phyloP scores from a whole-genome alignment of 2,329 filamentous ascomycete species.

The Nigrospora osmanthi region DNA sequence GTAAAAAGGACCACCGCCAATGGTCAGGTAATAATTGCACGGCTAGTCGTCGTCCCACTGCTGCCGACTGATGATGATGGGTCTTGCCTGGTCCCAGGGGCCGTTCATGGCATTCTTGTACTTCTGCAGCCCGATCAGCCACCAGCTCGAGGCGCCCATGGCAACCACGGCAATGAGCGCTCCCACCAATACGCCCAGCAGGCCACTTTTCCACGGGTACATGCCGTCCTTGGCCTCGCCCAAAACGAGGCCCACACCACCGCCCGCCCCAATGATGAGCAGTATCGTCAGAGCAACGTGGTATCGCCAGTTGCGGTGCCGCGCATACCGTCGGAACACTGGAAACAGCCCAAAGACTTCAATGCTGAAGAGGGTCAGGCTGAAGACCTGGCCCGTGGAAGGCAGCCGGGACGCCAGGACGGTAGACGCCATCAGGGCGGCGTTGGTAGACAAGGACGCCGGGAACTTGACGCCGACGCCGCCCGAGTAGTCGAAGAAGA shows the following conservation, averaged over 20 bases:
- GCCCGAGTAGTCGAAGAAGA: slow-evolving; percentile 94
- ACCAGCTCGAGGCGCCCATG: slow-evolving; percentile 95
- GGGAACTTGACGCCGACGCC: slow-evolving; percentile 57
- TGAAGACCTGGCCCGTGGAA: slow-evolving; percentile 90
- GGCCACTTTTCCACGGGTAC: slow-evolving; percentile 44
- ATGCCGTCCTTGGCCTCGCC: slow-evolving; percentile 30
- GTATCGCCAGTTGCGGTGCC: slow-evolving; percentile 72
- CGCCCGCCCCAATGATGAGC: slow-evolving; percentile 73
- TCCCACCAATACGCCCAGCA: slow-evolving; percentile 70
- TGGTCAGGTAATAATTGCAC: too few species aligned
- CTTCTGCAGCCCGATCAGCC: slow-evolving; percentile 92
- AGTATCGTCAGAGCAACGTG: slow-evolving; percentile 70
- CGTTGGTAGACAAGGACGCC: slow-evolving; percentile 81
- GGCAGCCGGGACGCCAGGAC: slow-evolving; percentile 85
- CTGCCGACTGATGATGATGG: slow-evolving; percentile 66
- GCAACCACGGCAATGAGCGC: slow-evolving; percentile 66
- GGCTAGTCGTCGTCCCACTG: slow-evolving; percentile 39
- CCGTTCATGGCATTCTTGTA: slow-evolving; percentile 99
- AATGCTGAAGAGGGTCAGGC: slow-evolving; percentile 89
- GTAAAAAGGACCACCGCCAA: too few species aligned
- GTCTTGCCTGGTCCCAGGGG: slow-evolving; percentile 92
- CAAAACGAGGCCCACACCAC: slow-evolving; percentile 62
- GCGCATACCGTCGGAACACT: slow-evolving; percentile 87
- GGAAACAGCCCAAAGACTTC: slow-evolving; percentile 96
- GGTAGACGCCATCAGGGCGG: slow-evolving; percentile 91